These are phyloP conservation scores for Botryotinia calthae DNA, from an alignment of 2,329 filamentous ascomycete species.

Conservation along the genomic window DNA sequence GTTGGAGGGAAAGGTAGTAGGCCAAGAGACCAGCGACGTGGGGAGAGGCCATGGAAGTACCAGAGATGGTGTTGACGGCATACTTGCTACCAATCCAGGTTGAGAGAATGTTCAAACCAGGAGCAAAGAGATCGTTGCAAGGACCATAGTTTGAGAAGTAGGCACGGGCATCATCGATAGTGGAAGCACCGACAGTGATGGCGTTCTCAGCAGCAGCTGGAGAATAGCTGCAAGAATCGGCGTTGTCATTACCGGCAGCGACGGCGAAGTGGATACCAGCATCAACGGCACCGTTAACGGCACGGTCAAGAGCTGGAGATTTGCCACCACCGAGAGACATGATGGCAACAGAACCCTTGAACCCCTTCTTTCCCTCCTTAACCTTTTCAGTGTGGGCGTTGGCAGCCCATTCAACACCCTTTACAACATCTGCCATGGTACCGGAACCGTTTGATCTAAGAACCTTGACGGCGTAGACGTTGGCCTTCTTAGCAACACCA, in stretches of 20 bases:
- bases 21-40: slow-evolving; percentile 95
- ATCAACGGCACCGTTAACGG: slow-evolving; percentile 89
- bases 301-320: slow-evolving; percentile 83
- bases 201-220: slow-evolving; percentile 89
- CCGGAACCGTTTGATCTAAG: slow-evolving; percentile 95
- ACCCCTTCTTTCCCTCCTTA: slow-evolving; percentile 83
- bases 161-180: slow-evolving; percentile 88
- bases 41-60: slow-evolving; percentile 98
- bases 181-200: slow-evolving; percentile 93
- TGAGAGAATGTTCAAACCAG: slow-evolving; percentile 92
- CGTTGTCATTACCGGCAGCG: slow-evolving; percentile 97
- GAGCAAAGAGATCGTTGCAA: slow-evolving; percentile 99
- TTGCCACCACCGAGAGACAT: slow-evolving; percentile 99
- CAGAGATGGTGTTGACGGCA: slow-evolving; percentile 97
- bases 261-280: slow-evolving; percentile 96
- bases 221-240: slow-evolving; percentile 98
- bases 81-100: slow-evolving; percentile 98
- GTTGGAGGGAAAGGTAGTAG: slow-evolving; percentile 97
- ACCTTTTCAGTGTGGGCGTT: slow-evolving; percentile 73
- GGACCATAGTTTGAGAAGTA: slow-evolving; percentile 99
- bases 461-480: slow-evolving; percentile 96
- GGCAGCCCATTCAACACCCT: slow-evolving; percentile 95
- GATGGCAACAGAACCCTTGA: slow-evolving; percentile 99
- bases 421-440: slow-evolving; percentile 98
- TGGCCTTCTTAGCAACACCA: slow-evolving; percentile 98